Percentiles rank a stretch among this genome's conserved stretches.
Conservation (phyloP, 1,284 basidiomycete species). For the Termitomyces sp. region DNA sequence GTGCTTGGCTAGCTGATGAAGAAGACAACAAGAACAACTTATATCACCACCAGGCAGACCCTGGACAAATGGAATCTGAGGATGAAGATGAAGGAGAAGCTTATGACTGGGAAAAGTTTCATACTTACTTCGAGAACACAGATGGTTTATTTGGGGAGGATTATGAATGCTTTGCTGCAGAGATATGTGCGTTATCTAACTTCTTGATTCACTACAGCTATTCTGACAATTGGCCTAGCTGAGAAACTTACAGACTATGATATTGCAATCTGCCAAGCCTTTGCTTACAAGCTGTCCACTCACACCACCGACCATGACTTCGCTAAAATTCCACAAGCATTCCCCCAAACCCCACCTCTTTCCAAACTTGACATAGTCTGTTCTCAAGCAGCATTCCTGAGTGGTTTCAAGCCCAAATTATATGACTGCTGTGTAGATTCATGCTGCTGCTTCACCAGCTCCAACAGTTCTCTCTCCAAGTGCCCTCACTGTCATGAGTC, state of each 20-base stretch:
- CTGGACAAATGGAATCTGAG: not conserved
- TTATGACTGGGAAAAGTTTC: not conserved
- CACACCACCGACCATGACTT: slow-evolving; percentile 21
- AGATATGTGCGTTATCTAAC: not conserved
- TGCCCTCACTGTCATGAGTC: slow-evolving; percentile 29
- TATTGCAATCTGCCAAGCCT: slow-evolving; percentile 21
- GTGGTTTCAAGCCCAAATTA: too few species aligned
- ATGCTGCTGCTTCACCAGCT: too few species aligned
- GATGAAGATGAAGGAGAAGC: not conserved
- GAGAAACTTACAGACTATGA: slow-evolving; percentile 20
- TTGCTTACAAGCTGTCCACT: slow-evolving; percentile 21
- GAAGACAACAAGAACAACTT: not conserved
- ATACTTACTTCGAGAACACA: not conserved
- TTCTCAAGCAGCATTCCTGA: slow-evolving; percentile 16
- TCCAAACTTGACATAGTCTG: slow-evolving; percentile 12
- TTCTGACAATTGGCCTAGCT: not conserved
- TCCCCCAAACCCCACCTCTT: slow-evolving; percentile 13
- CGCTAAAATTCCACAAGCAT: slow-evolving; percentile 17
- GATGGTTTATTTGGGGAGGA: not conserved
- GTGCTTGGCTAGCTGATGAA: not conserved
- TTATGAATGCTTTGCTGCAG: not conserved
- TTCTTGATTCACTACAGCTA: not conserved
- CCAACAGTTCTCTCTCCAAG: too few species aligned
- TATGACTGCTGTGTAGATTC: too few species aligned
- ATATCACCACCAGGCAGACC: not conserved